A percentile compares a stretch with the other conserved stretches of the same genome.
These are phyloP conservation scores for Cronartium ribicola DNA, from an alignment of 1,284 basidiomycete genomes.

Conservation along the genomic window DNA sequence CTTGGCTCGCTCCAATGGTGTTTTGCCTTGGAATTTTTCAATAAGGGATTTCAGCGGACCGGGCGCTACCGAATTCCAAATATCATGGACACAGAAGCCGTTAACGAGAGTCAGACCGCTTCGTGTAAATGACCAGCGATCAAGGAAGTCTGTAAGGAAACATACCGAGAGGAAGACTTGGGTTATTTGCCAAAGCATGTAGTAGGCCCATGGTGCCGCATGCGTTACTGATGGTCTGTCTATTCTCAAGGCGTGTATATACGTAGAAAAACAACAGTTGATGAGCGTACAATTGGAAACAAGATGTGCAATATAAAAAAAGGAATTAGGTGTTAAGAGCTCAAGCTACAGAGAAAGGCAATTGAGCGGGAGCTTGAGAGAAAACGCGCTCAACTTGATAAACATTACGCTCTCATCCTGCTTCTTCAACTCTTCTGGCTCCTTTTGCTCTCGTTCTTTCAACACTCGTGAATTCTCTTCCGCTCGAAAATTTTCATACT, in stretches of 20 bases:
- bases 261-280: slow-evolving; percentile 2
- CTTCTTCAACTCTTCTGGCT: slow-evolving; percentile 11
- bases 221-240: slow-evolving; percentile 49
- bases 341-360: neutral
- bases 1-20: slow-evolving; percentile 25
- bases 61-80: neutral
- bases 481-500: slow-evolving; percentile 44
- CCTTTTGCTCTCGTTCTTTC: slow-evolving; percentile 6
- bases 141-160: neutral
- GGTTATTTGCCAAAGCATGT: slow-evolving; percentile 49
- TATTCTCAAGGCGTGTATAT: neutral
- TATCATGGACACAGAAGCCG: neutral
- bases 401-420: slow-evolving; percentile 46
- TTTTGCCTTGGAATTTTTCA: slow-evolving; percentile 12
- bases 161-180: slow-evolving; percentile 43
- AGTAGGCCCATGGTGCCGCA: slow-evolving; percentile 52
- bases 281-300: neutral
- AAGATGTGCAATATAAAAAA: neutral
- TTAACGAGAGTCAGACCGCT: neutral
- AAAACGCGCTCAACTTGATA: slow-evolving; percentile 47
- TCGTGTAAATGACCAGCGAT: neutral
- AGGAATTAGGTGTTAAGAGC: neutral
- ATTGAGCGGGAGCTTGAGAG: neutral
- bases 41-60: slow-evolving; percentile 31
- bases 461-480: slow-evolving; percentile 44